Conservation (phyloP, 1,139 yeast species). For the Suhomyces choctaworum region DNA sequence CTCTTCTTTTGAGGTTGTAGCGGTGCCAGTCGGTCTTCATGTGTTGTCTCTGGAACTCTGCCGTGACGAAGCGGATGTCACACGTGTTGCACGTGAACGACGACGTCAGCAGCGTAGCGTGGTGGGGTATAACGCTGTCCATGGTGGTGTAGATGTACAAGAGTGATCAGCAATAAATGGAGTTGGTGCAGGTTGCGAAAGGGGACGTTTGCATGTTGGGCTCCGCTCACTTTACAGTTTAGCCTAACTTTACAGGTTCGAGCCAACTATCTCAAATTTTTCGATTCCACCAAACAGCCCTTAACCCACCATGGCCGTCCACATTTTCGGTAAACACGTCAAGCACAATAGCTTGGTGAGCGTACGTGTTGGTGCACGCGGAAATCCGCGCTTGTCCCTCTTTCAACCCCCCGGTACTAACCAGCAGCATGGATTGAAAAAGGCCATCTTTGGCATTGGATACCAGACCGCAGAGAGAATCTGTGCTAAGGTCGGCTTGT, state of each 20-base stretch:
- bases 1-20: conserved; percentile 87
- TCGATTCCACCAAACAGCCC: not conserved
- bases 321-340: conserved; percentile 72
- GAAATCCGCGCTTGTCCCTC: not conserved
- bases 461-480: conserved; percentile 67
- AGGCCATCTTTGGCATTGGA: conserved; percentile 87
- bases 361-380: conserved; percentile 32
- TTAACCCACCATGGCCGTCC: conserved; percentile 58
- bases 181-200: no score
- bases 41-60: conserved; percentile 82
- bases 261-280: conserved; percentile 4
- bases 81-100: conserved; percentile 86
- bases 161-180: no score
- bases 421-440: conserved; percentile 57
- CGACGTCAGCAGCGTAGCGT: conserved; percentile 37
- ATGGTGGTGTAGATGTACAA: no score
- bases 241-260: not conserved
- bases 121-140: conserved; percentile 27
- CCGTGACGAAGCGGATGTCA: conserved; percentile 69
- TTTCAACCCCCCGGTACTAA: conserved; percentile 8
- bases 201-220: not conserved
- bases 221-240: not conserved
- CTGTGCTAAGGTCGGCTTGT: conserved; percentile 86
- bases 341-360: conserved; percentile 50
- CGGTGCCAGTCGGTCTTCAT: conserved; percentile 98